Evolutionary conservation across 2,329 filamentous ascomycete genomes (phyloP).

Genomic region (Zymoseptoria tritici): DNA sequence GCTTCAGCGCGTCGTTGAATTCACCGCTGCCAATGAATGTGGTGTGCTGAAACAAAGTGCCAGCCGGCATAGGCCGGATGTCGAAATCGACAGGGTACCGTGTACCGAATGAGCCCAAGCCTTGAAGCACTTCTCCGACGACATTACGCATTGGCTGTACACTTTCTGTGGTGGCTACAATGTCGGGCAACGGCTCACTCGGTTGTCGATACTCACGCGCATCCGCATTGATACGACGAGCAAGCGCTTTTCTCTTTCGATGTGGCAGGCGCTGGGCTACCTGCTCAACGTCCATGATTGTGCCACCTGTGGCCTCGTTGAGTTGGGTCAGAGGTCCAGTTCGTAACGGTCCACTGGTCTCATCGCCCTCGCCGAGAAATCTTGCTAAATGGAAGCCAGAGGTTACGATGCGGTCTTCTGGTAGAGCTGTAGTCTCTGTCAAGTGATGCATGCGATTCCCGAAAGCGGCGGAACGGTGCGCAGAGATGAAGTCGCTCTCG

Average conservation of each 20-base stretch:
- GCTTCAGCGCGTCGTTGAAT: constrained; percentile 39
- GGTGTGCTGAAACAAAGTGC: constrained; percentile 48
- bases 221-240: constrained; percentile 42
- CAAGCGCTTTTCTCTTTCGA: constrained; percentile 27
- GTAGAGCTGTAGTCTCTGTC: constrained; percentile 20
- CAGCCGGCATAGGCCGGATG: constrained; percentile 41
- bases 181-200: constrained; percentile 28
- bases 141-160: not conserved
- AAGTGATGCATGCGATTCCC: constrained; percentile 23
- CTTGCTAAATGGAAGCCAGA: constrained; percentile 27
- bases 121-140: constrained; percentile 26
- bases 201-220: constrained; percentile 40
- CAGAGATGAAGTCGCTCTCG: constrained; percentile 31
- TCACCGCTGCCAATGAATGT: constrained; percentile 54
- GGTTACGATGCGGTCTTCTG: constrained; percentile 3
- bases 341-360: not conserved
- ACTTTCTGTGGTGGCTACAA: constrained; percentile 1
- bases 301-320: constrained; percentile 1
- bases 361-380: constrained; percentile 7
- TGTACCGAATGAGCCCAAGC: constrained; percentile 43
- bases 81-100: constrained; percentile 49
- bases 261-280: constrained; percentile 9
- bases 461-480: constrained; percentile 34
- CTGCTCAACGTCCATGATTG: not conserved
- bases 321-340: not conserved